Evolutionary conservation across 2,329 filamentous ascomycete species (phyloP).

Genomic region (Colletotrichum echinochloae): DNA sequence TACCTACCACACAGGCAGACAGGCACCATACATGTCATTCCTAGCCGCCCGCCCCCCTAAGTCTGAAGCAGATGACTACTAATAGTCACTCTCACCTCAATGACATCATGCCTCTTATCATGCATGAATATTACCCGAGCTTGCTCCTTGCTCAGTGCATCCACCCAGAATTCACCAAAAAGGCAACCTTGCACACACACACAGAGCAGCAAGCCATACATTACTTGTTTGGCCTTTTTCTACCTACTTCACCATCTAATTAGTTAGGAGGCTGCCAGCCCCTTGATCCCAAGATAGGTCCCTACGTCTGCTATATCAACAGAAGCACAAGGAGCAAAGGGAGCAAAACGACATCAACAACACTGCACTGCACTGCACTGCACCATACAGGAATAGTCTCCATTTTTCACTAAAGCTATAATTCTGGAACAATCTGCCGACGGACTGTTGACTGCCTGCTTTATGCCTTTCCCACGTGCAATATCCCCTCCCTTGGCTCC

Average conservation of each 20-base stretch:
- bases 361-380: neutral
- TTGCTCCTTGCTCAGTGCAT: conserved; percentile 4
- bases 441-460: conserved; percentile 36
- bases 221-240: neutral
- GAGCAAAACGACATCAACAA: neutral
- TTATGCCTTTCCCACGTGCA: conserved; percentile 23
- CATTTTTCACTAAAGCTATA: conserved; percentile 31
- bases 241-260: too few relatives aligned
- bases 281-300: conserved; percentile 18
- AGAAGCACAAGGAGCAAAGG: neutral
- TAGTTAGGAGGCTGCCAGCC: too few relatives aligned
- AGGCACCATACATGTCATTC: too few relatives aligned
- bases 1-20: too few relatives aligned
- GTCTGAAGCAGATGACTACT: conserved; percentile 24
- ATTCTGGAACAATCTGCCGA: conserved; percentile 41
- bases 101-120: conserved; percentile 31
- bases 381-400: neutral
- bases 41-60: too few relatives aligned
- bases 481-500: conserved; percentile 17
- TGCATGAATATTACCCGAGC: conserved; percentile 19
- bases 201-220: conserved; percentile 16
- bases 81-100: conserved; percentile 29
- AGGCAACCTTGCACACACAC: neutral
- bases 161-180: conserved; percentile 1
- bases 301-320: neutral